Conservation (phyloP, 192 early-diverging fungal species). For the Gaertneriomyces sp. region DNA sequence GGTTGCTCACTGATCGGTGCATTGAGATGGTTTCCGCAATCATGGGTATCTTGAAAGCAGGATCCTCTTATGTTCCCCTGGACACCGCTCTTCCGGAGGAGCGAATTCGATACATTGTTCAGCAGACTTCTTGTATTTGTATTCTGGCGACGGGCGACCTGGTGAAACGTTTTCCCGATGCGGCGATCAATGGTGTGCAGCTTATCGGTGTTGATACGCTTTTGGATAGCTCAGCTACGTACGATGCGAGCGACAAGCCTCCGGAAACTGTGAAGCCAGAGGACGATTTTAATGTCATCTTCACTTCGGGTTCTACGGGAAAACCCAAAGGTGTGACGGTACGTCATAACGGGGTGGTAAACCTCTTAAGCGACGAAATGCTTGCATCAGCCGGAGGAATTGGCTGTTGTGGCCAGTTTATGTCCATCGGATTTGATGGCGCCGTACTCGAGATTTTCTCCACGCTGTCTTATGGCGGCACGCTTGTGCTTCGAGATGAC, state of each 20-base stretch:
- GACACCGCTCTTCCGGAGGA: slow-evolving; percentile 21
- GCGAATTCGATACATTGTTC: slow-evolving; percentile 32
- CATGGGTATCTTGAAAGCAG: slow-evolving; percentile 31
- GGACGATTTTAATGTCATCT: slow-evolving; percentile 12
- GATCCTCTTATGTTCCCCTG: slow-evolving; percentile 31
- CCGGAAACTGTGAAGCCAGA: neutral
- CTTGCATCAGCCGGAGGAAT: neutral
- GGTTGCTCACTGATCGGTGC: slow-evolving; percentile 18
- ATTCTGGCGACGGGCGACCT: too few relatives aligned
- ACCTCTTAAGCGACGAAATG: neutral
- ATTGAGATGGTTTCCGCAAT: slow-evolving; percentile 30
- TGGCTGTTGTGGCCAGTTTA: slow-evolving; percentile 16
- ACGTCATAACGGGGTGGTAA: slow-evolving; percentile 22
- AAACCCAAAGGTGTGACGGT: slow-evolving; percentile 41
- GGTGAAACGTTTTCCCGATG: too few relatives aligned
- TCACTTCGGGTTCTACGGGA: slow-evolving; percentile 44
- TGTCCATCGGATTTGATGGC: slow-evolving; percentile 19
- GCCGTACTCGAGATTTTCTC: slow-evolving; percentile 17
- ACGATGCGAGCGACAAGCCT: neutral
- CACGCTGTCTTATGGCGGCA: slow-evolving; percentile 10
- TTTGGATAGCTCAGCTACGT: neutral
- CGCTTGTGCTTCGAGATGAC: slow-evolving; percentile 5
- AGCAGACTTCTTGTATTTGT: neutral
- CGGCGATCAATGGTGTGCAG: too few relatives aligned
- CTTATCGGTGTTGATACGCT: neutral